Conservation (phyloP, 805 yeast genomes). For the Yarrowia deformans region DNA sequence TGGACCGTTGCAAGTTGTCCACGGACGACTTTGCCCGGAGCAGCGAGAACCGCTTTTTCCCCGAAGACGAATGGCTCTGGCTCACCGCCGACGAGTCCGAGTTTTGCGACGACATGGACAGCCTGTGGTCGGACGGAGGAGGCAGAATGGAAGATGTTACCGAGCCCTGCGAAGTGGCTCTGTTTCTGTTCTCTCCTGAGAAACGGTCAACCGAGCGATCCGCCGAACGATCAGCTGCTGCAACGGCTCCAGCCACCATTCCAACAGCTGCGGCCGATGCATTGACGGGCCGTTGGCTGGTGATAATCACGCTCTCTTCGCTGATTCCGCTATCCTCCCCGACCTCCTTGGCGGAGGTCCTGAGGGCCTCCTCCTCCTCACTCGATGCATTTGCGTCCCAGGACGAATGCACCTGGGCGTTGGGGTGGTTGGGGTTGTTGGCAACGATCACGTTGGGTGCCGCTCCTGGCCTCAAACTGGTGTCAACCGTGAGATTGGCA, state of each 20-base stretch:
- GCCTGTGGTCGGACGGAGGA: conserved; percentile 3
- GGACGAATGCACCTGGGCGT: conserved; percentile 36
- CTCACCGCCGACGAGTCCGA: conserved; percentile 21
- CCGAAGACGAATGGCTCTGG: not conserved
- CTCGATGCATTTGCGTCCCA: conserved; percentile 34
- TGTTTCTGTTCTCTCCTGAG: not conserved
- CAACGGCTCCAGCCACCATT: conserved; percentile 3
- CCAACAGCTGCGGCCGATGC: conserved; percentile 19
- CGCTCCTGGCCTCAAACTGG: not conserved
- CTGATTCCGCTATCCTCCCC: conserved; percentile 14
- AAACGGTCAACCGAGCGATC: not conserved
- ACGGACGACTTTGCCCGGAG: conserved; percentile 31
- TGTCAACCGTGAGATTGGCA: conserved; percentile 33
- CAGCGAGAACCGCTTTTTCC: conserved; percentile 25
- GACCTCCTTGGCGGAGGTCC: not conserved
- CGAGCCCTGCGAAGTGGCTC: conserved; percentile 27
- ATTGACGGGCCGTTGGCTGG: conserved; percentile 21
- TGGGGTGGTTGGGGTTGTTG: conserved; percentile 39
- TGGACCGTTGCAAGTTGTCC: conserved; percentile 22
- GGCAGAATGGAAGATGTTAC: conserved; percentile 21
- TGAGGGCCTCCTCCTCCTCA: conserved; percentile 10
- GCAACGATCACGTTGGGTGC: conserved; percentile 2
- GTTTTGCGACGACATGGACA: conserved; percentile 26
- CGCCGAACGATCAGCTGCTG: not conserved
- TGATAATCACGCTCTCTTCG: conserved; percentile 26